These are phyloP conservation scores for Laburnicola sp. DNA, from an alignment of 2,329 filamentous ascomycete species.

Conservation along the genomic window DNA sequence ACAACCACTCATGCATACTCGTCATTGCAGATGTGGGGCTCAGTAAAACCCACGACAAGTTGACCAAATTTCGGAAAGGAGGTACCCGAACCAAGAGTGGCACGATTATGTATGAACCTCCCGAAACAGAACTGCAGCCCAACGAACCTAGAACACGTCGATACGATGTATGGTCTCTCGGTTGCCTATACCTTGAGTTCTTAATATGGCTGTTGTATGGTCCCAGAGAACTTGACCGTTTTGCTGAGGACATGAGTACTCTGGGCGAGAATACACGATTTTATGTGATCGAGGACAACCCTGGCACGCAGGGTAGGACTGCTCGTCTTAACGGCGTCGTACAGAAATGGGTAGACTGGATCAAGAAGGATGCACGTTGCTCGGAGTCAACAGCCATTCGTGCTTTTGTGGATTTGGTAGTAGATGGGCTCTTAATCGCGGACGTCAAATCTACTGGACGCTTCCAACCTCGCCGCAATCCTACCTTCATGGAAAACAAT, in stretches of 20 bases:
- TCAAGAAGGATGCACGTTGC: slow-evolving; percentile 13
- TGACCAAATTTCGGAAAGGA: slow-evolving; percentile 1
- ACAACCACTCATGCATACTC: slow-evolving; percentile 3
- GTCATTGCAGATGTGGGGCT: slow-evolving; percentile 18
- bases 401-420: slow-evolving; percentile 7
- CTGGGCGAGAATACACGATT: slow-evolving; percentile 2
- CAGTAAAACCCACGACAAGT: slow-evolving; percentile 3
- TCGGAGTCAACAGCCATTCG: slow-evolving; percentile 11
- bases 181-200: slow-evolving; percentile 21
- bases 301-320: neutral
- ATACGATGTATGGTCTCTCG: slow-evolving; percentile 23
- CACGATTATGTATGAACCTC: slow-evolving; percentile 13
- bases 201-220: slow-evolving; percentile 21
- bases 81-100: slow-evolving; percentile 7
- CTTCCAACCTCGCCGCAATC: neutral
- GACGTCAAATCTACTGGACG: neutral
- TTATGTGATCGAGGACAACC: neutral
- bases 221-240: neutral
- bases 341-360: slow-evolving; percentile 14
- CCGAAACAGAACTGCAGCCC: slow-evolving; percentile 6
- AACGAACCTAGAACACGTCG: slow-evolving; percentile 5
- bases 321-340: slow-evolving; percentile 5
- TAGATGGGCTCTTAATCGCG: slow-evolving; percentile 8
- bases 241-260: slow-evolving; percentile 1
- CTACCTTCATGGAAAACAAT: neutral